phyloP scores from a whole-genome alignment of 768 basidiomycete species.

The Pulveroboletus sp. region DNA sequence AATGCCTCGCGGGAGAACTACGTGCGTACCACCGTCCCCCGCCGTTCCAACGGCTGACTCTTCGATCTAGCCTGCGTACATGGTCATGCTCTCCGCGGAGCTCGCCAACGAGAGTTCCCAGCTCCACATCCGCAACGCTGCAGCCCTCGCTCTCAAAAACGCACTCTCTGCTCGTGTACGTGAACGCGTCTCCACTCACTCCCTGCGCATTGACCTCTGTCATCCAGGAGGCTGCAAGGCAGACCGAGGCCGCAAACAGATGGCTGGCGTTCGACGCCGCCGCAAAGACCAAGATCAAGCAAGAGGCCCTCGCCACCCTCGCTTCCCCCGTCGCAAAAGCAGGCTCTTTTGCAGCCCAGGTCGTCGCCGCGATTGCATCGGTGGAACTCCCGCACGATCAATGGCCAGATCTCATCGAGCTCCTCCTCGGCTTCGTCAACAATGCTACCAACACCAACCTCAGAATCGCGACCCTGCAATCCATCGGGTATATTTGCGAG shows the following conservation, averaged over 20 bases:
- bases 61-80: constrained; percentile 75
- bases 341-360: constrained; percentile 86
- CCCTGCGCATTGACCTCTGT: constrained; percentile 14
- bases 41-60: constrained; percentile 8
- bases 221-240: constrained; percentile 66
- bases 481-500: constrained; percentile 98
- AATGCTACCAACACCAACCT: constrained; percentile 66
- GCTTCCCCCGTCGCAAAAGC: constrained; percentile 68
- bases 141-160: constrained; percentile 96
- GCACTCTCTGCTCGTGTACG: constrained; percentile 85
- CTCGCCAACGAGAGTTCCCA: constrained; percentile 71
- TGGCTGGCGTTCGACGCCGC: constrained; percentile 76
- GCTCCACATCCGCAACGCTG: constrained; percentile 85
- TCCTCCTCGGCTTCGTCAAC: constrained; percentile 84
- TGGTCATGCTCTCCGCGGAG: constrained; percentile 83
- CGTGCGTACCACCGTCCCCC: constrained; percentile 47
- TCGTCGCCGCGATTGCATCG: constrained; percentile 89
- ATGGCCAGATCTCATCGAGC: constrained; percentile 89
- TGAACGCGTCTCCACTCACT: constrained; percentile 24
- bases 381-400: constrained; percentile 86
- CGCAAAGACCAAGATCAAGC: constrained; percentile 79
- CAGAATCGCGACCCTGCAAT: constrained; percentile 84
- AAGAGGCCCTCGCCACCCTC: constrained; percentile 78
- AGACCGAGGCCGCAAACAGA: constrained; percentile 68
- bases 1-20: constrained; percentile 83